A percentile compares a stretch with the other conserved stretches of the same genome.
Evolutionary conservation across 257 asterid species (phyloP).

Genomic region (Coffea eugenioides): DNA sequence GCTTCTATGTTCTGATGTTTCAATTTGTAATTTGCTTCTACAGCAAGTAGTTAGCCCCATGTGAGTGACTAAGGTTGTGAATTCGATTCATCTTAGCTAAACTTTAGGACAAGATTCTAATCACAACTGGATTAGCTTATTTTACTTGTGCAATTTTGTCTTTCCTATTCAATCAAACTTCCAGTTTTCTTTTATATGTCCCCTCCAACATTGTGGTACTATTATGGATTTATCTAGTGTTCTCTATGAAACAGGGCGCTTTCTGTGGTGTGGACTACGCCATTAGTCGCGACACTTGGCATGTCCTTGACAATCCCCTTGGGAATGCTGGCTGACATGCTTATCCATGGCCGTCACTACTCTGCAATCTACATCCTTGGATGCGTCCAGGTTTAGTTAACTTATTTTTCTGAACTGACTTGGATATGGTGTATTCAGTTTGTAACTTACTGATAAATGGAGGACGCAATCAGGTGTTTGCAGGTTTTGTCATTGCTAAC

Average conservation of each 20-base stretch:
- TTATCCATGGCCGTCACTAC: slow-evolving; percentile 68
- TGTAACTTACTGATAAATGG: background rate
- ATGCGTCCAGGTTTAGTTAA: slow-evolving; percentile 52
- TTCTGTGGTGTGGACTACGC: slow-evolving; percentile 82
- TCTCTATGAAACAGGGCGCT: slow-evolving; percentile 53
- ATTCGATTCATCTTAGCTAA: too few species aligned
- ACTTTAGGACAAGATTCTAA: background rate
- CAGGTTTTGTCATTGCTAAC: slow-evolving; percentile 67
- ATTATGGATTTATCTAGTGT: background rate
- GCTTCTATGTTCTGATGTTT: background rate
- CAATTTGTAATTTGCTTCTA: background rate
- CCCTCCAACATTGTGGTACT: background rate
- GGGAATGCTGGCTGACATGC: slow-evolving; percentile 79
- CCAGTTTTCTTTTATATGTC: background rate
- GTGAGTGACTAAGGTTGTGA: background rate
- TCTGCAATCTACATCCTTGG: slow-evolving; percentile 64
- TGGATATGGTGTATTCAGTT: background rate
- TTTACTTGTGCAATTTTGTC: background rate
- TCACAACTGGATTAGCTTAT: background rate
- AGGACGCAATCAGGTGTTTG: slow-evolving; percentile 54
- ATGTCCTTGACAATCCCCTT: slow-evolving; percentile 78
- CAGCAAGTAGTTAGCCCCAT: background rate
- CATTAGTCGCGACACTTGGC: slow-evolving; percentile 78
- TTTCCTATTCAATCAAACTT: background rate
- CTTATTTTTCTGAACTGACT: background rate